Evolutionary conservation across 352 stramenopile genomes (phyloP), one percentile per base, ranked within the genome.

Genomic region (Phytopythium oedochilum): DNA sequence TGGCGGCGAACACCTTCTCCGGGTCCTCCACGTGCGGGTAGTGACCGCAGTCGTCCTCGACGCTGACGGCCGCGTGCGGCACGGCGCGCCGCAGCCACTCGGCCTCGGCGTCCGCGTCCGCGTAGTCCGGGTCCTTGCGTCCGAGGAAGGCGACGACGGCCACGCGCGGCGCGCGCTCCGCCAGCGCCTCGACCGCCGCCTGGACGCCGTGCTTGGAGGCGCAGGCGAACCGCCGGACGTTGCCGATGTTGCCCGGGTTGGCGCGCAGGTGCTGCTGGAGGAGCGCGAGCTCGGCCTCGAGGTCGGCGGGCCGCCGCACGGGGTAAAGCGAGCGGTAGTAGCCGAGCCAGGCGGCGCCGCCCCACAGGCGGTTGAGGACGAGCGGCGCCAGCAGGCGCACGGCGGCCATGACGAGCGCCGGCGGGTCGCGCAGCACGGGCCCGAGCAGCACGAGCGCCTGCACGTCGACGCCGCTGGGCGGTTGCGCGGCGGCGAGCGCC

Each of bases 251-350:
- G 9, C 26, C 25, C 52, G 51, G 38, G 18, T 66, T 52, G 5
- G 39, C 20, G 11, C 46, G 51, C 44, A 75, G 9, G 29, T 78
- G 70, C 2, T 2, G 43, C 34, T 42, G 32, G 11, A 78, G 39
- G 15, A 69, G 55, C 10, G 57, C 46, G 20, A 75, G 23, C 39
- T 78, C 69, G 0, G 18, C n/a, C 5, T 70, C 57, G 45, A 77
- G 61, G 31, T 77, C 69, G 0, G 52, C 46, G 1, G 63, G 66
- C 5, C 59, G 60, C 6, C 31, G 46, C 5, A 63, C 53, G 5
- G 63, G 62, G 42, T 59, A 78, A 15, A 78, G 60, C 15, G 55
- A 68, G 34, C 64, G 71, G 66, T 78, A 78, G 57, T 75, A 78
- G n/a, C 17, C 42, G n/a, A 59, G 32, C 63, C 66, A 78, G 39